These are phyloP conservation scores for Prunus fruticosa DNA, from an alignment of 306 rosid species.

Conservation along the genomic window DNA sequence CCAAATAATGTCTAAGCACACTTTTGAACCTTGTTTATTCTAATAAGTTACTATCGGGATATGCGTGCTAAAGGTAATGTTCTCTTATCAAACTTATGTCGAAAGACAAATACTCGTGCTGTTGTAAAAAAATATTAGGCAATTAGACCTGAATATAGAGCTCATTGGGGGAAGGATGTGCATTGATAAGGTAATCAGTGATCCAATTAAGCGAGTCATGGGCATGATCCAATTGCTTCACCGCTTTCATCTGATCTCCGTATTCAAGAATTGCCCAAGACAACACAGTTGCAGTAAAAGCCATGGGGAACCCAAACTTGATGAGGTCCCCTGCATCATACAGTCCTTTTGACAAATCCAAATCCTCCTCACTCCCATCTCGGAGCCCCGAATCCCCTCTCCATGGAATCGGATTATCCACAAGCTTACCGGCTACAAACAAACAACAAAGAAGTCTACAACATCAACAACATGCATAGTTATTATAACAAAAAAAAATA, in stretches of 20 bases:
- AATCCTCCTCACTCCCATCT: constrained; percentile 58
- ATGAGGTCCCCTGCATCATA: constrained; percentile 71
- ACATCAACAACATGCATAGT: background rate
- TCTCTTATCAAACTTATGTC: background rate
- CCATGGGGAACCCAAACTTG: constrained; percentile 75
- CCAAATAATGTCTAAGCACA: too few relatives aligned
- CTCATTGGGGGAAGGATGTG: constrained; percentile 58
- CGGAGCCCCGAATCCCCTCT: constrained; percentile 63
- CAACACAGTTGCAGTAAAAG: constrained; percentile 69
- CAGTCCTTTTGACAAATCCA: constrained; percentile 74
- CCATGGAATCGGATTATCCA: constrained; percentile 53
- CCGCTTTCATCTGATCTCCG: constrained; percentile 49
- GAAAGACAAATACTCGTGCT: background rate
- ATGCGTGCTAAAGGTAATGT: background rate
- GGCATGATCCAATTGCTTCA: constrained; percentile 51
- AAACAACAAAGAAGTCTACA: background rate
- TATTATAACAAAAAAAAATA: background rate
- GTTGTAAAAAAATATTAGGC: background rate
- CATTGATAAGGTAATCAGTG: constrained; percentile 62
- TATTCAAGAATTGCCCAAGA: constrained; percentile 83
- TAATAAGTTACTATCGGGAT: background rate
- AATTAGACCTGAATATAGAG: constrained; percentile 59
- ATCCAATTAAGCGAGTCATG: constrained; percentile 55
- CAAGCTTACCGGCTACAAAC: constrained; percentile 52
- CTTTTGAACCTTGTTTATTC: background rate